phyloP scores from a whole-genome alignment of 768 basidiomycete species.

The Coprinopsis strossmayeri region DNA sequence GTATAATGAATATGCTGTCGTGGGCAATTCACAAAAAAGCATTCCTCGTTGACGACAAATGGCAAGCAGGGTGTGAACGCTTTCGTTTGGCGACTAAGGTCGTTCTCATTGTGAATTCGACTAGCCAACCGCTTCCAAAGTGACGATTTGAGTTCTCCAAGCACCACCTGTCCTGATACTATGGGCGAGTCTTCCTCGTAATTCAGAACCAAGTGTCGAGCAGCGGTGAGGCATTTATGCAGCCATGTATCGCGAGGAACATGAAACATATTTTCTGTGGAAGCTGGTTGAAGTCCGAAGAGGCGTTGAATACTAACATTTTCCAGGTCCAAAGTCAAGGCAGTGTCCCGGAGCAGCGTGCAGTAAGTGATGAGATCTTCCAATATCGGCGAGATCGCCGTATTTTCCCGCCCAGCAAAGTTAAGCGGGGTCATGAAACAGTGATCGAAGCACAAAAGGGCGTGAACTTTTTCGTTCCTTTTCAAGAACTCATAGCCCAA shows the following conservation, averaged over 20 bases:
- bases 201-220: neutral
- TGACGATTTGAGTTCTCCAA: neutral
- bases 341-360: slow-evolving; percentile 22
- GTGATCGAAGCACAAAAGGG: slow-evolving; percentile 39
- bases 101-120: slow-evolving; percentile 10
- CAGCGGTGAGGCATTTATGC: neutral
- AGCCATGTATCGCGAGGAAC: slow-evolving; percentile 14
- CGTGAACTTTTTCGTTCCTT: slow-evolving; percentile 23
- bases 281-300: slow-evolving; percentile 23
- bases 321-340: slow-evolving; percentile 22
- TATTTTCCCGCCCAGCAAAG: slow-evolving; percentile 18
- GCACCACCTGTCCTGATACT: neutral
- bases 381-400: slow-evolving; percentile 24
- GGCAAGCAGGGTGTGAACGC: slow-evolving; percentile 16
- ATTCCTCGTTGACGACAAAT: slow-evolving; percentile 12
- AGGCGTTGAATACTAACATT: slow-evolving; percentile 20
- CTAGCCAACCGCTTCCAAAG: slow-evolving; percentile 9
- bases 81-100: slow-evolving; percentile 8
- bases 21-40: slow-evolving; percentile 13
- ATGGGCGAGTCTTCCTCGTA: slow-evolving; percentile 7
- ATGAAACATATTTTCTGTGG: slow-evolving; percentile 22
- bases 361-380: slow-evolving; percentile 28
- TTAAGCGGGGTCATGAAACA: slow-evolving; percentile 24
- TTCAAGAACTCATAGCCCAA: slow-evolving; percentile 26
- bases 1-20: slow-evolving; percentile 13